Base-by-base conservation (phyloP, 2,329 filamentous ascomycete genomes). In the Mycogone perniciosa region DNA sequence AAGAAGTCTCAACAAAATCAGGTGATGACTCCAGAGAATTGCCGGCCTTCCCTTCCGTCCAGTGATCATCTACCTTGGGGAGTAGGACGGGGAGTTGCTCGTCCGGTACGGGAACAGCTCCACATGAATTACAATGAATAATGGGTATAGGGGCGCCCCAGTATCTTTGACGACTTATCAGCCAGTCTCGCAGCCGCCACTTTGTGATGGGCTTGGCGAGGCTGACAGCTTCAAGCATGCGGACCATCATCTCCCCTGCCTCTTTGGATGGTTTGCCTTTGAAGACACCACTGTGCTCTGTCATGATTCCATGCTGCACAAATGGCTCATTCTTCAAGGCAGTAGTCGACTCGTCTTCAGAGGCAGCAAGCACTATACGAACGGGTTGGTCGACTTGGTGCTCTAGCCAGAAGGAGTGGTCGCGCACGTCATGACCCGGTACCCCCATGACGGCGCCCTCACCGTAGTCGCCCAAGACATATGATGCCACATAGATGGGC, bases 91-190 rank as follows among this genome's bases (percentile, higher is more conserved):
- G 90, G 8, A 96, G 78, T 51, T 95, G 78, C 7, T 85, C 72
- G 3, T 81, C 79, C 1, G 88, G 88, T 1, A 95, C 89, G 1
- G 89, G 84, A 1, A 95, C 87, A 2, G 85, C 71, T 6, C 90
- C 90, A 65, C 90, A 96, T 6, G 76, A 76, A 13, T 70, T 66
- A 63, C 90, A 95, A 68, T 96, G 89, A 34, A 95, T 76, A 48
- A 96, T 90, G 13, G 90, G 90, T 48, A 96, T 95, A 0, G 90
- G 90, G 0, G 89, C 81, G 10, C 90, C 90, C 90, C 90, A 96
- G 65, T 95, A 95, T 56, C 90, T 77, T 67, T 96, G 90, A n/a
- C 90, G 82, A 64, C 89, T 95, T 60, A 96, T 86, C 50, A 96
- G 73, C 90, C 90, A 96, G 68, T 96, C 90, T 53, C 89, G 77